These are phyloP conservation scores for Leccinum ochraceum DNA, from an alignment of 768 basidiomycete genomes.

Conservation along the genomic window DNA sequence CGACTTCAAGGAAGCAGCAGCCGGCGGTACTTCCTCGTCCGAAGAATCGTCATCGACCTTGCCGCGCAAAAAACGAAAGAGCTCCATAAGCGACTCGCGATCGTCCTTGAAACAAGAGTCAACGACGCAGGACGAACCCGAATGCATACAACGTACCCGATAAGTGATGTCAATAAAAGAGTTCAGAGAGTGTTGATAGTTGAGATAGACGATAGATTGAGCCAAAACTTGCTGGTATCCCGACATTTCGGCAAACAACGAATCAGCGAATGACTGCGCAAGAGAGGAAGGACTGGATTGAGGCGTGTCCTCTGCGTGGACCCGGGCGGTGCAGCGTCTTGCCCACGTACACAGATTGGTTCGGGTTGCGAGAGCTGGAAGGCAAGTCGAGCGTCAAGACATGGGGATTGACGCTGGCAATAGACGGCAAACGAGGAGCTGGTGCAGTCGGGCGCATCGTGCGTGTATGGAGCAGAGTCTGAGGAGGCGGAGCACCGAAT, in stretches of 20 bases:
- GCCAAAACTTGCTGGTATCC: conserved; percentile 25
- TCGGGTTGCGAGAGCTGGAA: conserved; percentile 40
- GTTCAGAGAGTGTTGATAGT: conserved; percentile 79
- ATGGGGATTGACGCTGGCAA: conserved; percentile 18
- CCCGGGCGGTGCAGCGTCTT: conserved; percentile 52
- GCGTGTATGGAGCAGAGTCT: conserved; percentile 73
- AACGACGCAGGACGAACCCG: conserved; percentile 9
- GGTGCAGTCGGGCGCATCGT: conserved; percentile 39
- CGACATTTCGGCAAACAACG: conserved; percentile 16
- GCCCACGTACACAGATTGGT: conserved; percentile 49
- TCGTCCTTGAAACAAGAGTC: conserved; percentile 58
- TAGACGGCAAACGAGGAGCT: conserved; percentile 32
- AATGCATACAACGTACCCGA: conserved; percentile 49
- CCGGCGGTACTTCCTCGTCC: conserved; percentile 23
- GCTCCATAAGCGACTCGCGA: conserved; percentile 67
- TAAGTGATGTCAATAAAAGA: conserved; percentile 82
- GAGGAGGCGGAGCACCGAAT: conserved; percentile 81
- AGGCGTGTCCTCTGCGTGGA: conserved; percentile 32
- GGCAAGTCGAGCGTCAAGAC: conserved; percentile 24
- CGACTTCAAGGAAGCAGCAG: conserved; percentile 45
- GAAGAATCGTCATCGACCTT: conserved; percentile 21
- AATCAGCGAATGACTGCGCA: conserved; percentile 22
- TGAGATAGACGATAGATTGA: conserved; percentile 60
- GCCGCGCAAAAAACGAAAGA: conserved; percentile 65
- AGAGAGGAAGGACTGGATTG: conserved; percentile 24